Evolutionary conservation across 148 eudicot genomes (phyloP).

Genomic region (Vaccinium vitisidaea): DNA sequence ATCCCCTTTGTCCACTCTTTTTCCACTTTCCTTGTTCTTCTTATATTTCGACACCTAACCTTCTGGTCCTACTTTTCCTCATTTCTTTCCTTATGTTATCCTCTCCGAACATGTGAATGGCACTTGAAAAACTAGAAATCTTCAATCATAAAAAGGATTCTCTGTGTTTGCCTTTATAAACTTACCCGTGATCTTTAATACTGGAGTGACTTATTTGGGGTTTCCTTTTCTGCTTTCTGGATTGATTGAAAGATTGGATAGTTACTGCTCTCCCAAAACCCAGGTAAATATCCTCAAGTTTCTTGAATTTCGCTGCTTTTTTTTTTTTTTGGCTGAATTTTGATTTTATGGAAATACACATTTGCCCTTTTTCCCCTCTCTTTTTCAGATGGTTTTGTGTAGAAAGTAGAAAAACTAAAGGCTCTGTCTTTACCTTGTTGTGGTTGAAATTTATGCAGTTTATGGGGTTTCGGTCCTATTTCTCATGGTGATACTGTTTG

Average conservation of each 20-base stretch:
- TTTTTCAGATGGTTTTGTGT: background rate
- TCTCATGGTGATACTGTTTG: background rate
- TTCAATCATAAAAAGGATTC: background rate
- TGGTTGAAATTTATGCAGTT: conserved; percentile 1
- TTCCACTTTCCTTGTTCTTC: no score
- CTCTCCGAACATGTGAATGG: background rate
- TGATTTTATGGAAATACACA: conserved; percentile 10
- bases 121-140: background rate
- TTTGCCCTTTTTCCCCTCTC: background rate
- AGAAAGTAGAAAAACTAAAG: background rate
- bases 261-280: background rate
- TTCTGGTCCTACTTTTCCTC: background rate
- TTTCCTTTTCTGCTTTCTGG: background rate
- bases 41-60: no score
- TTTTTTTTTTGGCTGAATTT: background rate
- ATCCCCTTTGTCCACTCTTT: background rate
- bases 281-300: conserved; percentile 7
- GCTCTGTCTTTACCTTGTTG: background rate
- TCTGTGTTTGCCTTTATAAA: background rate
- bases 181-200: background rate
- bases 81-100: background rate
- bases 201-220: background rate
- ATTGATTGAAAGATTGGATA: conserved; percentile 16
- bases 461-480: background rate
- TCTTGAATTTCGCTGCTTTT: background rate